Evolutionary conservation across 441 rosid genomes (phyloP), one percentile per base, ranked within the genome.

Genomic region (Codiaeum variegatum): DNA sequence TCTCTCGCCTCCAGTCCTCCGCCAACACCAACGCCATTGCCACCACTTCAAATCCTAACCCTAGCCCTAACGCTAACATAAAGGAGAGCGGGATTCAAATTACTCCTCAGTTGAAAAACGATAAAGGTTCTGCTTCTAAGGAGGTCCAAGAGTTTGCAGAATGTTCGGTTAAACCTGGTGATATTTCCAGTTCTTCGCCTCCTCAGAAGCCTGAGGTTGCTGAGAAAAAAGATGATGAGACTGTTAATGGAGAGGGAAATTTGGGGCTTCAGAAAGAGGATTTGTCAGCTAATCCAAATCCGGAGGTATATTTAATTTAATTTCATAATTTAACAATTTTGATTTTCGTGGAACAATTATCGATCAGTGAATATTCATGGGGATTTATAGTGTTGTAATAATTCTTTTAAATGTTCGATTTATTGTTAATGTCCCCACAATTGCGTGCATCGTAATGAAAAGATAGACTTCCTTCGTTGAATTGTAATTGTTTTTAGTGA

Each of bases 1-100:
- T 90, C 62, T 76, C 81, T 63, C 86, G 75, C 70, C 84, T 86
- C 78, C 78, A 72, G 47, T 67, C 82, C 69, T 34, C 78, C 68
- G 15, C 84, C 31, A 24, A 55, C 49, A n/a, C 67, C 18, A 62
- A 72, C 34, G 24, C 69, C 46, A 16, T 69, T 44, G 64, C 75
- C 67, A 70, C 71, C 69, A n/a, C 78, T 3, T 52, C 75, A 16
- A 76, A 76, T 76, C 73, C 70, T 72, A 74, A 67, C 54, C 56
- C 74, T 21, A 78, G 70, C 82, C 51, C 74, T 52, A 8, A 28
- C 10, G 49, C 74, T 52, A 21, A 28, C 36, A 59, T 16, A 21
- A 67, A 60, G 51, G 54, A 75, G 7, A 46, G 51, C 29, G 81
- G 21, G 29, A 66, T 70, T 60, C 58, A 77, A 16, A 54, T 54